Evolutionary conservation across 2,329 filamentous ascomycete genomes (phyloP), one percentile per base, ranked within the genome.

Genomic region (Botrytis byssoidea): DNA sequence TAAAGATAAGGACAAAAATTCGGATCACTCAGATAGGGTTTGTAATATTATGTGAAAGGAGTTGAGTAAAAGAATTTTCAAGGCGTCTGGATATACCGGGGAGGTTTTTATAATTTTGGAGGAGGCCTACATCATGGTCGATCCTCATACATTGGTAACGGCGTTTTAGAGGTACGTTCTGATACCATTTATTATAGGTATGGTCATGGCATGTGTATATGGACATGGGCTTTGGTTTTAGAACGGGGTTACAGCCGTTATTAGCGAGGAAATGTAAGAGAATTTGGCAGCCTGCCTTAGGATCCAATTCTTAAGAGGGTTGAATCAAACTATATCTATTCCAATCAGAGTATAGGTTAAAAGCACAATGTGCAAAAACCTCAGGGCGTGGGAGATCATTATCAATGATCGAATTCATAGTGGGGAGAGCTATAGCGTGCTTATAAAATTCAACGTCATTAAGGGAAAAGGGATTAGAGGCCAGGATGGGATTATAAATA

Each of bases 1-100:
- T 10, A 79, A 81, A 44, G 73, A 78, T 44, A 74, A 77, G 14
- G 74, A 77, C 46, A 74, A 77, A 20, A 74, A 77, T 48, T 68
- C 65, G 63, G 75, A 75, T 55, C 77, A 84, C 55, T 82, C 83
- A 1, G 86, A 87, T 74, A 82, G 86, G 75, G 85, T 87, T 77
- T 87, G 86, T 77, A 79, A 77, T 16, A 80, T 87, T 70, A 87
- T 87, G 86, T 87, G 76, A 70, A 37, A 44, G 16, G 3, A 10
- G 18, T 32, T 25, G 48, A 20, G 55, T 10, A 44, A 40, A 10
- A 7, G 25, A 9, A 69, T 69, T 29, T 14, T 29, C 51, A 10
- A 29, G n/a, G 35, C 48, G 37, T 32, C 10, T 22, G 35, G 37
- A 16, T 69, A 32, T 29, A n/a, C 35, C 32, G 20, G 29, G n/a